Evolutionary conservation across 2,329 filamentous ascomycete genomes (phyloP).

Genomic region (Fusarium neocosmosporiellum): DNA sequence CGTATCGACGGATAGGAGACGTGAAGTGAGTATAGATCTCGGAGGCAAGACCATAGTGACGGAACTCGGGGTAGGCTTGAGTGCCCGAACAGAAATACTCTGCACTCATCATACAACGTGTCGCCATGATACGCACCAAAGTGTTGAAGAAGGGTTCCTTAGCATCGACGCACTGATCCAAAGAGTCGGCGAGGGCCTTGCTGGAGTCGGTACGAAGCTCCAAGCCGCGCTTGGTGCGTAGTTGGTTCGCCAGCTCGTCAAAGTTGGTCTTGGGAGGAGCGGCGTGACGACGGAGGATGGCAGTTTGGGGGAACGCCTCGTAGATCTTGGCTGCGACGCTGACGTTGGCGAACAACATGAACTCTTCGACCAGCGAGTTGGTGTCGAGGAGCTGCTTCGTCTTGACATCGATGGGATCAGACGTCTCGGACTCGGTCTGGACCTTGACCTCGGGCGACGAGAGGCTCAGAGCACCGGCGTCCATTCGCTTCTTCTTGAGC

Average conservation of each 20-base stretch:
- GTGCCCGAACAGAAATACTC: slow-evolving; percentile 98
- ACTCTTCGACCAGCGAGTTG: slow-evolving; percentile 97
- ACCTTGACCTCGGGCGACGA: slow-evolving; percentile 98
- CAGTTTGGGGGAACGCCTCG: slow-evolving; percentile 92
- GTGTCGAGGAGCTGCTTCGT: slow-evolving; percentile 94
- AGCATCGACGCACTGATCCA: slow-evolving; percentile 85
- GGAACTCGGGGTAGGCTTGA: slow-evolving; percentile 92
- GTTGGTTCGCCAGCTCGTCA: slow-evolving; percentile 90
- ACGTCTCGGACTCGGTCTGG: slow-evolving; percentile 93
- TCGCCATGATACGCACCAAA: slow-evolving; percentile 95
- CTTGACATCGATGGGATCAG: slow-evolving; percentile 95
- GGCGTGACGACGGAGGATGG: slow-evolving; percentile 90
- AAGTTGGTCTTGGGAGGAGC: slow-evolving; percentile 96
- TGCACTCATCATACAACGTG: slow-evolving; percentile 98
- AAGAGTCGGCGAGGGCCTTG: slow-evolving; percentile 90
- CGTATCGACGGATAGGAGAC: slow-evolving; percentile 95
- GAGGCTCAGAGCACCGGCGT: slow-evolving; percentile 92
- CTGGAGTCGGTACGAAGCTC: slow-evolving; percentile 87
- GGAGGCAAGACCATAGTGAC: slow-evolving; percentile 94
- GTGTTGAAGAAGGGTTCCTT: slow-evolving; percentile 97
- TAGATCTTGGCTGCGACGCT: slow-evolving; percentile 93
- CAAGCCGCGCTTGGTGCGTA: slow-evolving; percentile 85
- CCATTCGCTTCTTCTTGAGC: slow-evolving; percentile 94
- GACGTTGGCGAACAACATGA: slow-evolving; percentile 98
- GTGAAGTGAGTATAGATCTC: slow-evolving; percentile 99